Conservation (phyloP, 2,329 filamentous ascomycete species). For the Thelonectria blattea region DNA sequence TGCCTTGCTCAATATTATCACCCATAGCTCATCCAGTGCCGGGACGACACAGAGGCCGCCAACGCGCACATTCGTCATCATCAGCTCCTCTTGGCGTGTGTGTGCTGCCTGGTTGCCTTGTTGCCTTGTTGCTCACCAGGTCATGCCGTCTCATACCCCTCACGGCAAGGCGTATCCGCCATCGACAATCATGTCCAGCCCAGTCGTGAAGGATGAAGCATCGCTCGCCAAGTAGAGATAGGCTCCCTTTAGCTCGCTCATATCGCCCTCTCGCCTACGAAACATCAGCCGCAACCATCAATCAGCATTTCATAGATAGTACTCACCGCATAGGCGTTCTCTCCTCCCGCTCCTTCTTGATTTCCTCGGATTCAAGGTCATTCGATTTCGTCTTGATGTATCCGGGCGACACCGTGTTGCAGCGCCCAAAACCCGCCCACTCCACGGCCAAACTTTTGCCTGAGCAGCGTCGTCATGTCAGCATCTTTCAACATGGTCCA, state of each 20-base stretch:
- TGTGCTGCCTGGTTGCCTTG: slow-evolving; percentile 5
- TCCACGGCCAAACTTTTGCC: slow-evolving; percentile 58
- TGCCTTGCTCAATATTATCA: no score
- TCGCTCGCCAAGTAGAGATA: slow-evolving; percentile 31
- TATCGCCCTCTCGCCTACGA: slow-evolving; percentile 11
- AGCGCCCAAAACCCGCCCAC: slow-evolving; percentile 62
- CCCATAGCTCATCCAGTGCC: background rate
- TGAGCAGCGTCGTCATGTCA: no score
- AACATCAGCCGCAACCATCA: background rate
- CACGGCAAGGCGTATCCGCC: slow-evolving; percentile 24
- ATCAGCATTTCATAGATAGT: background rate
- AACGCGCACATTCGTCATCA: background rate
- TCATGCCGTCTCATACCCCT: background rate
- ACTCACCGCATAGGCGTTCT: slow-evolving; percentile 35
- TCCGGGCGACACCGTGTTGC: slow-evolving; percentile 55
- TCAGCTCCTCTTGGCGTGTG: background rate
- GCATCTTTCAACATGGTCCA: no score
- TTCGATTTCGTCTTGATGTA: slow-evolving; percentile 42
- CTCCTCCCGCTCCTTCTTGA: slow-evolving; percentile 34
- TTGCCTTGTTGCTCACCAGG: background rate
- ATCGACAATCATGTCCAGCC: slow-evolving; percentile 33
- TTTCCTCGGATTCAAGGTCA: slow-evolving; percentile 34
- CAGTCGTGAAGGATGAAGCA: slow-evolving; percentile 35
- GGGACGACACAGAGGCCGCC: slow-evolving; percentile 1
- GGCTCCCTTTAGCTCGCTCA: slow-evolving; percentile 17